Conservation (phyloP, 495 filamentous ascomycete genomes). For the Penicillium goetzii region DNA sequence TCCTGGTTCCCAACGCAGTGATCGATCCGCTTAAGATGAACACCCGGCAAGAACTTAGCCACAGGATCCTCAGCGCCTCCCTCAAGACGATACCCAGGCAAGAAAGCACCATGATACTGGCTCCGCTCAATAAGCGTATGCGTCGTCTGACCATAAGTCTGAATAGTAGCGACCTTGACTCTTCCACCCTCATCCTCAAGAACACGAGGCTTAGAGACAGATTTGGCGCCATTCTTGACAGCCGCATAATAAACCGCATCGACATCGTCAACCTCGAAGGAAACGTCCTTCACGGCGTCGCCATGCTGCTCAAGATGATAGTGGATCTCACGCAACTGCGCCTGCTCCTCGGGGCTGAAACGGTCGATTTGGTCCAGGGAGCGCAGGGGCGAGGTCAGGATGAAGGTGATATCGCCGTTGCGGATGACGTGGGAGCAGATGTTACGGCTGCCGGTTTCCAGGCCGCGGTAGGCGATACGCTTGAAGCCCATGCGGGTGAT, state of each 20-base stretch:
- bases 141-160: conserved; percentile 89
- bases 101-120: conserved; percentile 70
- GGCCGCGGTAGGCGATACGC: conserved; percentile 77
- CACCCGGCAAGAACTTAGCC: conserved; percentile 53
- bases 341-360: conserved; percentile 58
- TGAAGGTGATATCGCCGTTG: conserved; percentile 78
- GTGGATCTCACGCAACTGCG: conserved; percentile 68
- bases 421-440: conserved; percentile 79
- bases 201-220: conserved; percentile 60
- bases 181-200: conserved; percentile 52
- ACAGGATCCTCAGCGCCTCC: conserved; percentile 52
- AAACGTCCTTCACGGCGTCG: conserved; percentile 88
- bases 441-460: conserved; percentile 80
- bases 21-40: conserved; percentile 75
- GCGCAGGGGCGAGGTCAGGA: conserved; percentile 80
- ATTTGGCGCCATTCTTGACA: conserved; percentile 66
- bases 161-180: conserved; percentile 72
- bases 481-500: conserved; percentile 82
- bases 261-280: conserved; percentile 88
- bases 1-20: conserved; percentile 95
- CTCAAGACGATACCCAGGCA: conserved; percentile 73
- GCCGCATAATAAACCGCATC: conserved; percentile 72
- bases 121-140: conserved; percentile 78
- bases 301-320: conserved; percentile 78
- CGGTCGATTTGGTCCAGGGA: conserved; percentile 53